Evolutionary conservation across 352 stramenopile genomes (phyloP).

Genomic region (Globisporangium abappressorium): DNA sequence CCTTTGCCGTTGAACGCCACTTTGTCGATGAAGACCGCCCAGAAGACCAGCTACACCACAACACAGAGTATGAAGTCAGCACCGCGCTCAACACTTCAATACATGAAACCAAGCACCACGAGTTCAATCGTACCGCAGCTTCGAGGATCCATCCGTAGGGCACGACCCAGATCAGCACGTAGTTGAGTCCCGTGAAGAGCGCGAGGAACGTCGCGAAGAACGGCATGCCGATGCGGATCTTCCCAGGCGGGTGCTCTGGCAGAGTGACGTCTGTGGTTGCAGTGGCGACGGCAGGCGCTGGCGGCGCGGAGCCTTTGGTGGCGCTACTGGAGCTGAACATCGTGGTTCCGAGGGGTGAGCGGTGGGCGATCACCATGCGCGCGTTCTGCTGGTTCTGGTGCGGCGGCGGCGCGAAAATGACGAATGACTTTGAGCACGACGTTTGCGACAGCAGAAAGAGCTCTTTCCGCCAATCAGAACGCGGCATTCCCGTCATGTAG

Average conservation of each 20-base stretch:
- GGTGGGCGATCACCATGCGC: constrained; percentile 11
- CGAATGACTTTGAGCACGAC: neutral
- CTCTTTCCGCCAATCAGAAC: neutral
- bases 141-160: constrained; percentile 27
- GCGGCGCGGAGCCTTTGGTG: neutral
- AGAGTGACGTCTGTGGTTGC: too few relatives aligned
- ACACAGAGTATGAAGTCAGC: neutral
- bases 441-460: neutral
- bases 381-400: neutral
- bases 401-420: neutral
- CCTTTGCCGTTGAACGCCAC: constrained; percentile 44
- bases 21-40: constrained; percentile 29
- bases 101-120: neutral
- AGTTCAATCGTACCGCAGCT: constrained; percentile 14
- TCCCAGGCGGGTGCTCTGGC: neutral
- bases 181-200: constrained; percentile 23
- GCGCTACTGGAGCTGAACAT: neutral
- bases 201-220: constrained; percentile 22
- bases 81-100: neutral
- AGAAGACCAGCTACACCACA: constrained; percentile 26
- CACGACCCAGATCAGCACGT: constrained; percentile 25
- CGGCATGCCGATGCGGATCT: neutral
- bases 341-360: neutral
- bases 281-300: neutral
- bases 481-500: neutral